Base-by-base conservation (phyloP, 2,329 filamentous ascomycete genomes). In the Paecilomyces dactylethromorphus region DNA sequence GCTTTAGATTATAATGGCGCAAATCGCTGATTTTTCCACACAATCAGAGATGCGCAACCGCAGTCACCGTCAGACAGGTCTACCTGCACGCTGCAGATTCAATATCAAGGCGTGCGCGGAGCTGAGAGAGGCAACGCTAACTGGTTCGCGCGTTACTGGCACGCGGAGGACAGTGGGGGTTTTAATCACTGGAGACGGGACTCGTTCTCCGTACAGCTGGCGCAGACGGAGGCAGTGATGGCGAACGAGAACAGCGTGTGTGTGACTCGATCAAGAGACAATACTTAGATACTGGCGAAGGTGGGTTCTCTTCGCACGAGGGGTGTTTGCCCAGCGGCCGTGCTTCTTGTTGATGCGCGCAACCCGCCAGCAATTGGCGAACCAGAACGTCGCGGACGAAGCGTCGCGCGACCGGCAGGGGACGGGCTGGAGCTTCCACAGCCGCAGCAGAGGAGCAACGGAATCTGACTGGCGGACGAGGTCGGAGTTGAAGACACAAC, bases 331-430 rank as follows among this genome's bases (percentile, higher is more conserved):
- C 13, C 18, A 49, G 33, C 24, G 10, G 24, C 18, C 21, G 54
- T 22, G 21, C n/a, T 32, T 21, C 35, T 39, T 29, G 32, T 51
- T 50, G 55, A 62, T 65, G 63, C 63, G 63, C 63, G 66, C 62
- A 67, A 45, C 39, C 39, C 11, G 63, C 65, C 64, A 60, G 64
- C 68, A 73, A 74, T 74, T 73, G 72, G 68, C 71, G 71, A 74
- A 74, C 72, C 71, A 74, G 66, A 72, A 62, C 64, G 50, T 24
- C 26, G 49, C 35, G 59, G 51, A 24, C 32, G 52, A 45, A 35
- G 32, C 33, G 35, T 24, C n/a, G 55, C 33, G 55, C 33, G 55
- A 56, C n/a, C 24, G 55, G 55, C 18, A 21, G 39, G 54, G 32
- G 33, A 29, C 33, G 35, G 32, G 54, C 54, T 56, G 54, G 54